A percentile compares a stretch with the other conserved stretches of the same genome.
phyloP scores from a whole-genome alignment of 2,329 filamentous ascomycete genomes.

The Penicillium rolfsii region DNA sequence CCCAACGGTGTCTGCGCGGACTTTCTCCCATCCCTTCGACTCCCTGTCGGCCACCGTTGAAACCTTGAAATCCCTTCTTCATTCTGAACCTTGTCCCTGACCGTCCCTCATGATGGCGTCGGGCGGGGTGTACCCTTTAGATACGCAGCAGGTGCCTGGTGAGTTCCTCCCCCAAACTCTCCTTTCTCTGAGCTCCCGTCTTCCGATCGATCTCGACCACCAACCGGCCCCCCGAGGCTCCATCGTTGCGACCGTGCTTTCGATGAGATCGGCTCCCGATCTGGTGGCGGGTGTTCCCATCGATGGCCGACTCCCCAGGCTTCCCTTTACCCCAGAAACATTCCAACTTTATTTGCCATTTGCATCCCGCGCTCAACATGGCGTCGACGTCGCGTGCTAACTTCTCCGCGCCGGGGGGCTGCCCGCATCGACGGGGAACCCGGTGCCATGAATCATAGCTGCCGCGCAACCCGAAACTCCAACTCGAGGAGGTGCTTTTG shows the following conservation, averaged over 20 bases:
- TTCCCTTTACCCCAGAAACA: neutral
- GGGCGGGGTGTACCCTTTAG: slow-evolving; percentile 35
- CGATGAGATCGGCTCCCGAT: slow-evolving; percentile 8
- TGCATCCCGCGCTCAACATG: neutral
- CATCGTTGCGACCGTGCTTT: slow-evolving; percentile 8
- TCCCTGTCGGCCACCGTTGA: slow-evolving; percentile 5
- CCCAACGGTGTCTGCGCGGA: slow-evolving; percentile 1
- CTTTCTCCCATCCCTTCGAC: neutral
- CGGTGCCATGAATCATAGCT: slow-evolving; percentile 15
- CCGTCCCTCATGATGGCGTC: slow-evolving; percentile 29
- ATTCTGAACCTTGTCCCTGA: slow-evolving; percentile 3
- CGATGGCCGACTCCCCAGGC: neutral
- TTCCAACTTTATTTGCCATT: neutral
- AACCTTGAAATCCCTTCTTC: neutral
- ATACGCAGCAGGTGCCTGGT: slow-evolving; percentile 28
- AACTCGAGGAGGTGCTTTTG: slow-evolving; percentile 25
- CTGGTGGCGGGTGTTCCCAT: slow-evolving; percentile 6
- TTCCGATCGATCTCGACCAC: slow-evolving; percentile 1
- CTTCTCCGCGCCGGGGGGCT: slow-evolving; percentile 17
- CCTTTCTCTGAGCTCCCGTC: neutral
- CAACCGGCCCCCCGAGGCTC: neutral
- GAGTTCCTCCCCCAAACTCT: slow-evolving; percentile 12
- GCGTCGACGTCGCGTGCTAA: slow-evolving; percentile 15
- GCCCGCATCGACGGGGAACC: slow-evolving; percentile 16
- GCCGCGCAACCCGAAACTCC: slow-evolving; percentile 29